Conservation (phyloP, 495 filamentous ascomycete species). For the Hypoxylon trugodes region DNA sequence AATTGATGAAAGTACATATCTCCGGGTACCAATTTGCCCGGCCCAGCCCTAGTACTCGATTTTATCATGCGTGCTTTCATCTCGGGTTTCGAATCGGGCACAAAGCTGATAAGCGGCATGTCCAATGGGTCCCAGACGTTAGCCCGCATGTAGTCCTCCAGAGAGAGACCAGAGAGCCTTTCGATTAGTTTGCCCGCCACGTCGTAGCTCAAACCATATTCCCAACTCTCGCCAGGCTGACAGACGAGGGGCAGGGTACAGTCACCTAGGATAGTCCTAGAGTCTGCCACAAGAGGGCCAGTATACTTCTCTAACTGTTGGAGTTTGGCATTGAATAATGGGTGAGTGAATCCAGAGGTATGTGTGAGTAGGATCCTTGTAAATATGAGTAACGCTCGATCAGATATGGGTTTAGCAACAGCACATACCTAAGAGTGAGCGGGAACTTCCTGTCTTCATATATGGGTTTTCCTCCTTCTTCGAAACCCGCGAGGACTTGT, state of each 20-base stretch:
- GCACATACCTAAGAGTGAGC: conserved; percentile 41
- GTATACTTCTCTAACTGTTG: conserved; percentile 30
- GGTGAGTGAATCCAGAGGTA: conserved; percentile 32
- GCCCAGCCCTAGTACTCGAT: conserved; percentile 30
- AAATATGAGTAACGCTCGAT: conserved; percentile 29
- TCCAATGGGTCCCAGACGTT: conserved; percentile 38
- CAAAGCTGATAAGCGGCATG: conserved; percentile 44
- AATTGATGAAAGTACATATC: conserved; percentile 39
- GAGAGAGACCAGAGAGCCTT: conserved; percentile 24
- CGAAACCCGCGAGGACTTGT: conserved; percentile 35
- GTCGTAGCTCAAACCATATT: conserved; percentile 44
- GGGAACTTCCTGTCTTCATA: conserved; percentile 23
- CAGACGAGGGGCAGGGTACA: conserved; percentile 48
- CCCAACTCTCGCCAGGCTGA: conserved; percentile 47
- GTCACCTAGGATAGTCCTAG: conserved; percentile 38
- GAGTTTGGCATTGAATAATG: conserved; percentile 27
- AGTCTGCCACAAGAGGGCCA: conserved; percentile 25
- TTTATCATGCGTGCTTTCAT: conserved; percentile 33
- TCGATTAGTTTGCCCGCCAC: conserved; percentile 48
- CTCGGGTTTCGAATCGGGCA: conserved; percentile 40
- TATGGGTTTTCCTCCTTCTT: conserved; percentile 26
- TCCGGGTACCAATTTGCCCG: conserved; percentile 30
- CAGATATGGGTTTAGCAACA: conserved; percentile 2
- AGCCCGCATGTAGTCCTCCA: conserved; percentile 44
- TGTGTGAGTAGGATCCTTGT: conserved; percentile 34